Base-by-base conservation (phyloP, 2,329 filamentous ascomycete species). In the Hymenotorrendiella dingleyae region DNA sequence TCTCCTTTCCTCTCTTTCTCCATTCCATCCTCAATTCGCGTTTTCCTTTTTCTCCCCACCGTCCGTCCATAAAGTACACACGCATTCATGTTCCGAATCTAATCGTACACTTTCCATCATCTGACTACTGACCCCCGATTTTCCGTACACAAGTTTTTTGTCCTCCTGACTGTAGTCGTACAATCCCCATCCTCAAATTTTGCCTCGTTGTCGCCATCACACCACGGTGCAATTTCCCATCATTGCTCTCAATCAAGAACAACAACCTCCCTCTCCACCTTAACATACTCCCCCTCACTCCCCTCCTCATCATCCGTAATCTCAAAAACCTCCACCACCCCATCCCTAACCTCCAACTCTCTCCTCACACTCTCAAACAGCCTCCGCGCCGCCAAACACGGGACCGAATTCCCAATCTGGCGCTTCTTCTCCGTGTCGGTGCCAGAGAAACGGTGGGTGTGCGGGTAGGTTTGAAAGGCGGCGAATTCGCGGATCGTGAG, bases 331-430 rank as follows among this genome's bases (percentile, higher is more conserved):
- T 30, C 29, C 7, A 34, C 11, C 12, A 35, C 21, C n/a, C 39
- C 39, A 41, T 41, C 39, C 12, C 9, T 30, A 11, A 17, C 16
- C 6, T 42, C 30, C 20, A 42, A 17, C 20, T 28, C 22, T n/a
- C 11, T 28, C 7, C 24, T 17, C 2, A 42, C 29, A 6, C 39
- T 21, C 48, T 57, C 57, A 32, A 63, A 56, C 26, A 62, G 52
- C 0, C 68, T 59, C n/a, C 62, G 59, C 3, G 76, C 76, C 0
- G 72, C 71, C 19, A 64, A 65, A 0, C 84, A 76, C 0, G 86
- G 83, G 16, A 90, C 86, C 0, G 85, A 86, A 53, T 91, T 91
- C 0, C 86, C 86, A 48, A 90, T 84, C 57, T 89, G 84, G 8
- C 26, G 32, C 2, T 33, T 19, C 47, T 68, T 73, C 50, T 73